Evolutionary conservation across 176 grass and related monocot species (phyloP).

Genomic region (Chrysopogon serrulatus): DNA sequence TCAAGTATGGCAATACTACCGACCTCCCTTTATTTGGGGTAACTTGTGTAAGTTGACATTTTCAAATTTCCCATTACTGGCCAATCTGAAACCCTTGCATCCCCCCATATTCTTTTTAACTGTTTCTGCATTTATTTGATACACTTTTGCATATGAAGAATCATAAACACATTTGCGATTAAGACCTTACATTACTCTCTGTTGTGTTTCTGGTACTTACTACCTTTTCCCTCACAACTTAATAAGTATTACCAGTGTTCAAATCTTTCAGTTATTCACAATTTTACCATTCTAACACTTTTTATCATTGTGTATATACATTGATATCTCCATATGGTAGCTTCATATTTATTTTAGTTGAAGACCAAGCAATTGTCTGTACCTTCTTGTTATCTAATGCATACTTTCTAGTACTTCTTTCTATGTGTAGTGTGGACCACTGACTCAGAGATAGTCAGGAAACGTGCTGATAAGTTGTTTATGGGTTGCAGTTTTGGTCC

Average conservation of each 20-base stretch:
- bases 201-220: neutral
- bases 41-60: neutral
- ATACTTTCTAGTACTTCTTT: neutral
- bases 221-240: neutral
- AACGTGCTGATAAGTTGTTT: constrained; percentile 14
- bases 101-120: neutral
- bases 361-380: neutral
- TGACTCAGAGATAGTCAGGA: constrained; percentile 5
- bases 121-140: neutral
- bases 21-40: no score
- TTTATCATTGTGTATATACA: neutral
- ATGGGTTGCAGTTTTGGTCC: constrained; percentile 19
- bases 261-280: neutral
- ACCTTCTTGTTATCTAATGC: neutral
- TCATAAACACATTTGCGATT: neutral
- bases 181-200: neutral
- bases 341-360: constrained; percentile 12
- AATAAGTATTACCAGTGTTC: neutral
- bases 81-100: neutral
- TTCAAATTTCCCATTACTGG: neutral
- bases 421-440: constrained; percentile 16
- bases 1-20: neutral
- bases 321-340: neutral
- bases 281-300: neutral
- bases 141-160: neutral